Evolutionary conservation across 1,284 basidiomycete species (phyloP).

Genomic region (Rhodotorula glutinis): DNA sequence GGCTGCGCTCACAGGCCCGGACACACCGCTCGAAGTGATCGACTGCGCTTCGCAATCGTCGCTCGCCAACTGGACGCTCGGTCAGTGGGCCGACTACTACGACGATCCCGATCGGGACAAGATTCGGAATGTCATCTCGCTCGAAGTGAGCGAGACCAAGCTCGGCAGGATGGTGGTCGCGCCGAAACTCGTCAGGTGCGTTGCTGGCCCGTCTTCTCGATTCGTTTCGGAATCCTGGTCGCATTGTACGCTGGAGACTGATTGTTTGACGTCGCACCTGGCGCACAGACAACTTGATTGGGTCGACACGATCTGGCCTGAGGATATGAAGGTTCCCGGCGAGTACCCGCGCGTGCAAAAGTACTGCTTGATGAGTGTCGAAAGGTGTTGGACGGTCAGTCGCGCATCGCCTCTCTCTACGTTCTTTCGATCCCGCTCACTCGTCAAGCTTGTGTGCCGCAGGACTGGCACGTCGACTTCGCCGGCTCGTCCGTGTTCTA

Average conservation of each 20-base stretch:
- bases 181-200: constrained; percentile 64
- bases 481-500: constrained; percentile 94
- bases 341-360: constrained; percentile 88
- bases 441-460: background rate
- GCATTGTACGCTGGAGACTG: constrained; percentile 20
- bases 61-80: constrained; percentile 67
- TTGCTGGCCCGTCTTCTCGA: too few species aligned
- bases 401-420: too few species aligned
- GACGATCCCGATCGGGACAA: constrained; percentile 70
- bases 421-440: too few species aligned
- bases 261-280: too few species aligned
- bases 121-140: constrained; percentile 82
- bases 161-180: constrained; percentile 73
- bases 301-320: constrained; percentile 93
- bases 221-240: background rate
- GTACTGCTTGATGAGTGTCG: constrained; percentile 90
- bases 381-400: constrained; percentile 89
- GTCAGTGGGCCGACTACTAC: constrained; percentile 87
- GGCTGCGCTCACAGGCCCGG: constrained; percentile 51
- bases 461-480: constrained; percentile 90
- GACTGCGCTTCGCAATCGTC: constrained; percentile 50
- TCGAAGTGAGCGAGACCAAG: constrained; percentile 75
- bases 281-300: constrained; percentile 87
- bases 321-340: constrained; percentile 42
- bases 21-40: constrained; percentile 80